Evolutionary conservation across 805 yeast genomes (phyloP).

Genomic region (Lipomyces sp.): DNA sequence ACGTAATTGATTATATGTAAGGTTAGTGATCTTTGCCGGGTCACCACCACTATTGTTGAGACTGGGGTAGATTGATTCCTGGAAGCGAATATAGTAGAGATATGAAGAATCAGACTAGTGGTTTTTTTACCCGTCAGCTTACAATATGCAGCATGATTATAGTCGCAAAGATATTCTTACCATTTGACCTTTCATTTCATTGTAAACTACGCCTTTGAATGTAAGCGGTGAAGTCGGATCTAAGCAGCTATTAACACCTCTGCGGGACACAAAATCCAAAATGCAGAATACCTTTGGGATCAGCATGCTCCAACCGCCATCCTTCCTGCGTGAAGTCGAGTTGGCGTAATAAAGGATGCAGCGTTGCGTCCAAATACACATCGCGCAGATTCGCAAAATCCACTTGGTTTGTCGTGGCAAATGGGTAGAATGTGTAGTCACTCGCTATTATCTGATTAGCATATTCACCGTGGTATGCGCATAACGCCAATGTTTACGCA

Average conservation of each 20-base stretch:
- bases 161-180: background rate
- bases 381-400: conserved; percentile 84
- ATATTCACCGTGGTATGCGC: background rate
- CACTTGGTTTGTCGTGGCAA: conserved; percentile 85
- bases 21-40: conserved; percentile 75
- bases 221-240: conserved; percentile 65
- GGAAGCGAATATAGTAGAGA: conserved; percentile 80
- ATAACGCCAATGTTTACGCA: background rate
- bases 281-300: conserved; percentile 33
- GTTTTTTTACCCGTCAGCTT: background rate
- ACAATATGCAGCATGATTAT: background rate
- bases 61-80: conserved; percentile 81
- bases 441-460: conserved; percentile 56
- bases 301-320: conserved; percentile 87
- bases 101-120: conserved; percentile 74
- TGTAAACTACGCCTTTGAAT: conserved; percentile 95
- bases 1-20: conserved; percentile 73
- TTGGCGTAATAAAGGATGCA: conserved; percentile 74
- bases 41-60: conserved; percentile 94
- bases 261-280: background rate
- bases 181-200: conserved; percentile 98
- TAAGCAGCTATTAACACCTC: conserved; percentile 32
- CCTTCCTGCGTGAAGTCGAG: conserved; percentile 95
- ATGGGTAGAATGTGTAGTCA: conserved; percentile 94
- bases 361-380: conserved; percentile 85